A percentile compares a stretch with the other conserved stretches of the same genome.
Conservation (phyloP, 2,329 filamentous ascomycete genomes). For the Penicillium brasilianum region DNA sequence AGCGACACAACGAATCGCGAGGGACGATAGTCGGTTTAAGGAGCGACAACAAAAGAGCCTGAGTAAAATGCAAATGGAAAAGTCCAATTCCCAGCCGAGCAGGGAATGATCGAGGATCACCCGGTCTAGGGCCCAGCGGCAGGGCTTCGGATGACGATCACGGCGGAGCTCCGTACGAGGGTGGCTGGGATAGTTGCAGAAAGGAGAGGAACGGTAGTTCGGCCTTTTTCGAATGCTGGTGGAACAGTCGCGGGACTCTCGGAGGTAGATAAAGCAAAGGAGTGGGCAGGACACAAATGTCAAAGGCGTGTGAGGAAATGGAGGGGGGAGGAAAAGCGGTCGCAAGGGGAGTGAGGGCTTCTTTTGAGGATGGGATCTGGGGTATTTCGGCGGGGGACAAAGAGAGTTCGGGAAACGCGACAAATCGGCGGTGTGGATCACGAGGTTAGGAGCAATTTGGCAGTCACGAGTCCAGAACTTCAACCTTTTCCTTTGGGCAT, state of each 20-base stretch:
- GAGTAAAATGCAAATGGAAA: neutral
- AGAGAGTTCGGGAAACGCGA: neutral
- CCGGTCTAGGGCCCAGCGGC: slow-evolving; percentile 16
- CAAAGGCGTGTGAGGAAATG: slow-evolving; percentile 1
- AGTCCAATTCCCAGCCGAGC: slow-evolving; percentile 7
- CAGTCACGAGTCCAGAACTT: slow-evolving; percentile 5
- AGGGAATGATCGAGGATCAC: slow-evolving; percentile 19
- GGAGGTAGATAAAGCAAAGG: neutral
- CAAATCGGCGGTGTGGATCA: slow-evolving; percentile 33
- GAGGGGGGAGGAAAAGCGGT: neutral
- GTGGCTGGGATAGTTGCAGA: slow-evolving; percentile 19
- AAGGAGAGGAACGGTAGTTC: slow-evolving; percentile 5
- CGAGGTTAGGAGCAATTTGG: slow-evolving; percentile 6
- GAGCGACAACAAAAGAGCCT: slow-evolving; percentile 9
- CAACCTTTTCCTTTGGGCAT: slow-evolving; percentile 8
- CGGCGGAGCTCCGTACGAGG: slow-evolving; percentile 25
- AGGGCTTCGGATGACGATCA: slow-evolving; percentile 28
- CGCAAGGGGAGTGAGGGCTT: neutral
- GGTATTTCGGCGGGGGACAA: slow-evolving; percentile 8
- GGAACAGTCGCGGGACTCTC: neutral
- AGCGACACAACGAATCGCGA: neutral
- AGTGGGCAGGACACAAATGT: neutral
- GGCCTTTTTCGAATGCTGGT: neutral
- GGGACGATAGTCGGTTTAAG: neutral
- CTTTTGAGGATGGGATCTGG: slow-evolving; percentile 15